Evolutionary conservation across 2,329 filamentous ascomycete genomes (phyloP).

Genomic region (Zopfia rhizophila): DNA sequence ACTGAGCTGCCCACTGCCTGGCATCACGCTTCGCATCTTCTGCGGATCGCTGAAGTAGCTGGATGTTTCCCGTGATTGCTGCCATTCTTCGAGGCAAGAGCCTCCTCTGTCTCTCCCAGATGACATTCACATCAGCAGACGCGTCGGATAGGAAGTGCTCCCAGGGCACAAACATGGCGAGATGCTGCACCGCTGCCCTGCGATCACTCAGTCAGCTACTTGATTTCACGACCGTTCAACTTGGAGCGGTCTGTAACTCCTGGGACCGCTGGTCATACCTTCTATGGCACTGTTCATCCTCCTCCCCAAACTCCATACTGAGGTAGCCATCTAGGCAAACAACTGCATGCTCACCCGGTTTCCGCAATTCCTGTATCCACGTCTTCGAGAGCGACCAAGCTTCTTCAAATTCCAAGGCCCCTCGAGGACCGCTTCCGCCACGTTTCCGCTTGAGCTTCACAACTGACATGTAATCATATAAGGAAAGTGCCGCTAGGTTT

Average conservation of each 20-base stretch:
- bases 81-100: neutral
- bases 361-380: constrained; percentile 8
- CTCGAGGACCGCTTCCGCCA: too few species aligned
- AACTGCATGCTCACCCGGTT: neutral
- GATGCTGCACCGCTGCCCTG: constrained; percentile 10
- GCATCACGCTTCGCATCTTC: constrained; percentile 8
- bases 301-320: constrained; percentile 2
- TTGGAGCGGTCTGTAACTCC: too few species aligned
- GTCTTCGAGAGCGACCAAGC: constrained; percentile 1
- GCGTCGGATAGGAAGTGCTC: neutral
- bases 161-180: constrained; percentile 5
- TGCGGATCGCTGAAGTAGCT: constrained; percentile 3
- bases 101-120: constrained; percentile 3
- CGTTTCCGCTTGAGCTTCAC: too few species aligned
- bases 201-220: too few species aligned
- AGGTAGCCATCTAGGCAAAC: constrained; percentile 6
- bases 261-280: constrained; percentile 1
- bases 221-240: too few species aligned
- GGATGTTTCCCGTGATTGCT: neutral
- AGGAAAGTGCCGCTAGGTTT: too few species aligned
- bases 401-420: constrained; percentile 2
- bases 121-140: constrained; percentile 3
- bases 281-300: constrained; percentile 3
- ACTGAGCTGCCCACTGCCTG: constrained; percentile 7
- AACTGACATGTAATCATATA: too few species aligned